phyloP scores from a whole-genome alignment of 176 grass and related monocot species.

The Avena insularis region DNA sequence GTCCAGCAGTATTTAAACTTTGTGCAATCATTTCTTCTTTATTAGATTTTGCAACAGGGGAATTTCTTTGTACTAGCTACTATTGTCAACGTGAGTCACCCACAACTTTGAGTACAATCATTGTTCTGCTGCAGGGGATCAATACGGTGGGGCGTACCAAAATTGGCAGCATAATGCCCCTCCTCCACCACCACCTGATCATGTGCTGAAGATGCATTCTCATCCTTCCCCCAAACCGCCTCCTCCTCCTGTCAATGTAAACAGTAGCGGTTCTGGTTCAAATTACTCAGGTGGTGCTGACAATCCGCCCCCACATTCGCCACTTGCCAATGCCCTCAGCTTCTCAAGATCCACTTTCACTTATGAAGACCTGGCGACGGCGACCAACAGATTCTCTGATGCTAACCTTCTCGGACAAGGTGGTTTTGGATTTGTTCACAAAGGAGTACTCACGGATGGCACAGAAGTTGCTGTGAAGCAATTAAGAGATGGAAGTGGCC shows the following conservation, averaged over 20 bases:
- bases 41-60: constrained; percentile 28
- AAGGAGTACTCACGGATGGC: constrained; percentile 73
- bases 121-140: constrained; percentile 65
- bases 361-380: constrained; percentile 60
- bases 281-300: constrained; percentile 74
- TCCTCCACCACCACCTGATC: constrained; percentile 64
- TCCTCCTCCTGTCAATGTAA: constrained; percentile 55
- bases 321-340: constrained; percentile 36
- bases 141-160: constrained; percentile 66
- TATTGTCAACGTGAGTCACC: neutral
- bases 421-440: constrained; percentile 89
- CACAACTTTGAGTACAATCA: neutral
- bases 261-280: constrained; percentile 70
- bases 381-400: constrained; percentile 72
- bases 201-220: constrained; percentile 67
- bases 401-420: constrained; percentile 85
- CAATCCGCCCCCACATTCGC: constrained; percentile 50
- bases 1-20: neutral
- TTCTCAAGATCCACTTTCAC: constrained; percentile 70
- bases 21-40: neutral
- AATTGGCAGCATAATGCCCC: constrained; percentile 80
- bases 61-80: neutral
- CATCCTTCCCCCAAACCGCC: constrained; percentile 49
- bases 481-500: constrained; percentile 69
- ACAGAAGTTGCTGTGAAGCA: constrained; percentile 80